Evolutionary conservation across 192 early-diverging fungal genomes (phyloP), one percentile per base, ranked within the genome.

Genomic region (Rhizoclosmatium sp.): DNA sequence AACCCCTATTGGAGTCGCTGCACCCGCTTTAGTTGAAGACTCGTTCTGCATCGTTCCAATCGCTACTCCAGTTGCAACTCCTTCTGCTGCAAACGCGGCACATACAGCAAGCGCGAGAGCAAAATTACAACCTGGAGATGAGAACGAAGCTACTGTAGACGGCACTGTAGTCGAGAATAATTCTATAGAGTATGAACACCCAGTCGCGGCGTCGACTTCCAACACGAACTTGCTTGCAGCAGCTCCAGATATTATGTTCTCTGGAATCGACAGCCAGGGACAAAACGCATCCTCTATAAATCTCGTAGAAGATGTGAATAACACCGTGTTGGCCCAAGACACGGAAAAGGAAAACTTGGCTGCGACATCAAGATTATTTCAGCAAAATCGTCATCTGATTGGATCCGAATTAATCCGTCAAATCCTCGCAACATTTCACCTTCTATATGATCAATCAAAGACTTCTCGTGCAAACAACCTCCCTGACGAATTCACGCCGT

Each of bases 401-500:
- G 49, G n/a, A 2, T 87, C 85, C 1, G 87, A 88, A 4, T 71
- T 91, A 9, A 87, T 90, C 83, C 77, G 84, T 12, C 58, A 71
- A 10, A 82, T 90, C 2, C 31, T 88, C 31, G 78, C 82, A 3
- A 79, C 76, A 19, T 61, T 91, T 19, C 88, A 88, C 68, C 89
- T 86, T 62, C 73, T 90, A 4, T 86, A 83, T 79, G 87, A 90
- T 42, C 87, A 87, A 62, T 75, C 76, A 51, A 84, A 81, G 45
- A n/a, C 81, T 16, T 64, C 78, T 14, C 60, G 79, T 10, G 70
- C 73, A 39, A 65, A 73, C 7, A 80, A 76, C 31, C 44, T 79
- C 12, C 70, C 71, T n/a, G 84, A 89, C 60, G 87, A 86, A 64
- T 87, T 86, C 71, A 47, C 62, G 4, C 87, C 88, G n/a, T 91